phyloP scores from a whole-genome alignment of 2,329 filamentous ascomycete genomes.

The Botrytis porri region DNA sequence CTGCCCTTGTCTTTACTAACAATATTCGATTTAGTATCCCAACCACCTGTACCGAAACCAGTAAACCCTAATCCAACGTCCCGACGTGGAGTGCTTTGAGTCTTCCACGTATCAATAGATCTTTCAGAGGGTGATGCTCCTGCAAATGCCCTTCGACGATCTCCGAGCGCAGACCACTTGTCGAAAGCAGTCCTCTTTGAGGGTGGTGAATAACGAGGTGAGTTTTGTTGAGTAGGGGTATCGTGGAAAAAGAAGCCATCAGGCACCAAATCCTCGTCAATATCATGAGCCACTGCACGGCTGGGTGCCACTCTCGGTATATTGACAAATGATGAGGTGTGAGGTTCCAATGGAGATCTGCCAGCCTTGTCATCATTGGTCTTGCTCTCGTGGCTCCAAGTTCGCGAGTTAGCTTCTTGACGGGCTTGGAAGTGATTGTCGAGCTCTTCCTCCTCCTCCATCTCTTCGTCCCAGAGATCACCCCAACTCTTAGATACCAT shows the following conservation, averaged over 20 bases:
- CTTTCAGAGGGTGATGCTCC: slow-evolving; percentile 51
- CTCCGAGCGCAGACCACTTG: slow-evolving; percentile 87
- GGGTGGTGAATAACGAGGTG: slow-evolving; percentile 60
- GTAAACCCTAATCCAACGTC: slow-evolving; percentile 47
- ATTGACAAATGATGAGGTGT: slow-evolving; percentile 51
- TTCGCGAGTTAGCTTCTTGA: slow-evolving; percentile 64
- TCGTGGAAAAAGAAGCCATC: slow-evolving; percentile 76
- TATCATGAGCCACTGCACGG: slow-evolving; percentile 45
- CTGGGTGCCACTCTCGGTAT: slow-evolving; percentile 42
- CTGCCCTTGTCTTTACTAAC: slow-evolving; percentile 41
- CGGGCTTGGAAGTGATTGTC: slow-evolving; percentile 57
- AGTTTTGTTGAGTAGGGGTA: slow-evolving; percentile 39
- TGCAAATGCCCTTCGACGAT: slow-evolving; percentile 69
- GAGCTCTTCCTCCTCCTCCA: slow-evolving; percentile 70
- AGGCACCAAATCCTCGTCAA: slow-evolving; percentile 63
- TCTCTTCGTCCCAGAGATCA: slow-evolving; percentile 94
- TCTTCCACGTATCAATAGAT: slow-evolving; percentile 47
- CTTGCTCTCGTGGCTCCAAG: slow-evolving; percentile 65
- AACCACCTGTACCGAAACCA: slow-evolving; percentile 43
- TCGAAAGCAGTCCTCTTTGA: slow-evolving; percentile 64
- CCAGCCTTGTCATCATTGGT: slow-evolving; percentile 47
- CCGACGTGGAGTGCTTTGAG: slow-evolving; percentile 39
- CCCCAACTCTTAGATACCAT: slow-evolving; percentile 98
- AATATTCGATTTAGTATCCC: slow-evolving; percentile 36
- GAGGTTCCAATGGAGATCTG: slow-evolving; percentile 53